phyloP scores from a whole-genome alignment of 345 rosid species.

The Hypericum perforatum region DNA sequence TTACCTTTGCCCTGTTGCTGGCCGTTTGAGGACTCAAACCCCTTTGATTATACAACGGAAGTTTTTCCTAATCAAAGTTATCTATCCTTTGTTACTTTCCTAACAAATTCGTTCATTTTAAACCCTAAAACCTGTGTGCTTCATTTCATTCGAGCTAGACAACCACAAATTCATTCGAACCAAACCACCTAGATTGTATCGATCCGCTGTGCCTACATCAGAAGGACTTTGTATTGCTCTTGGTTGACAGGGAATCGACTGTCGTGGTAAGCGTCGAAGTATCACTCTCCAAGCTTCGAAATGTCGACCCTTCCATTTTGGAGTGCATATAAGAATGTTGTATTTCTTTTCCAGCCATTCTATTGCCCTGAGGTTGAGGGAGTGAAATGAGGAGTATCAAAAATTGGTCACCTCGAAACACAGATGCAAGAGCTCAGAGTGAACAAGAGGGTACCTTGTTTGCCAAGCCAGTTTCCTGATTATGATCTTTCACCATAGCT shows the following conservation, averaged over 20 bases:
- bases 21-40: no score
- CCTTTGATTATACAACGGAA: no score
- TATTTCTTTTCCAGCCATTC: slow-evolving; percentile 1
- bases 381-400: neutral
- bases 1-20: no score
- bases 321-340: neutral
- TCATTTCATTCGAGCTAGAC: no score
- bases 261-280: slow-evolving; percentile 7
- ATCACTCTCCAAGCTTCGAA: slow-evolving; percentile 9
- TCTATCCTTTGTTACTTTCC: no score
- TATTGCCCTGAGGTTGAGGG: slow-evolving; percentile 13
- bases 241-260: slow-evolving; percentile 5
- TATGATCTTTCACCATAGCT: slow-evolving; percentile 3
- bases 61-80: no score
- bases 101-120: no score
- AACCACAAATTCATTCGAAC: no score
- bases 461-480: slow-evolving; percentile 5
- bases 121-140: no score
- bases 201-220: no score
- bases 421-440: neutral
- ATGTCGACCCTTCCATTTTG: neutral
- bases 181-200: no score
- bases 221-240: slow-evolving; percentile 4
- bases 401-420: neutral
- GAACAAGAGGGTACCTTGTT: slow-evolving; percentile 10